Conservation (phyloP, 23 red algal species). For the Agarophyton chilense region DNA sequence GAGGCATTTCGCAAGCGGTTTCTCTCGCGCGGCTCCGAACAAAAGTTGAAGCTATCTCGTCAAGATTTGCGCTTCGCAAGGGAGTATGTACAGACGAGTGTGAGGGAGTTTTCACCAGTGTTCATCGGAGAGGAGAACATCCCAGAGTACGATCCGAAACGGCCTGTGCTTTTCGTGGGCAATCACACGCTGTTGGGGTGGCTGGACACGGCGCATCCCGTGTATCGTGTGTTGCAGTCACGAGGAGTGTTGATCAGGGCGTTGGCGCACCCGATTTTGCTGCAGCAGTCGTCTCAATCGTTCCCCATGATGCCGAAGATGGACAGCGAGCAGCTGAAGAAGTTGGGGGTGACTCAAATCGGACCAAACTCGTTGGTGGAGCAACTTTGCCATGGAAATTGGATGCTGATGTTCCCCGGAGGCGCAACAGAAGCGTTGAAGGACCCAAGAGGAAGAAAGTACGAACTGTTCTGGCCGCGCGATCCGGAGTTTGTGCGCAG, state of each 20-base stretch:
- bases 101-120: slow-evolving; percentile 55
- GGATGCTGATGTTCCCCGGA: slow-evolving; percentile 91
- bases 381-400: slow-evolving; percentile 47
- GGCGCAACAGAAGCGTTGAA: slow-evolving; percentile 91
- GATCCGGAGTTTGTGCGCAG: slow-evolving; percentile 89
- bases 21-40: background rate
- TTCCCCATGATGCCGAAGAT: background rate
- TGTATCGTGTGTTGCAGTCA: slow-evolving; percentile 54
- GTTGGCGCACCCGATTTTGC: slow-evolving; percentile 84
- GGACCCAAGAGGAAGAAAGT: slow-evolving; percentile 47
- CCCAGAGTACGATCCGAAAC: background rate
- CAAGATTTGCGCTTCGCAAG: slow-evolving; percentile 5
- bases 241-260: slow-evolving; percentile 63
- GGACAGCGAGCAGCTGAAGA: slow-evolving; percentile 9
- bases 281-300: background rate
- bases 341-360: slow-evolving; percentile 65
- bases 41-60: background rate
- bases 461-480: slow-evolving; percentile 79
- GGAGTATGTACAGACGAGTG: background rate
- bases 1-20: slow-evolving; percentile 22
- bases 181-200: slow-evolving; percentile 94
- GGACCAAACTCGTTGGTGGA: slow-evolving; percentile 70
- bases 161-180: slow-evolving; percentile 88
- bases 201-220: slow-evolving; percentile 69
- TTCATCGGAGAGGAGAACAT: slow-evolving; percentile 82